Evolutionary conservation across 805 yeast genomes (phyloP).

Genomic region (Spencermartinsiella europaea): DNA sequence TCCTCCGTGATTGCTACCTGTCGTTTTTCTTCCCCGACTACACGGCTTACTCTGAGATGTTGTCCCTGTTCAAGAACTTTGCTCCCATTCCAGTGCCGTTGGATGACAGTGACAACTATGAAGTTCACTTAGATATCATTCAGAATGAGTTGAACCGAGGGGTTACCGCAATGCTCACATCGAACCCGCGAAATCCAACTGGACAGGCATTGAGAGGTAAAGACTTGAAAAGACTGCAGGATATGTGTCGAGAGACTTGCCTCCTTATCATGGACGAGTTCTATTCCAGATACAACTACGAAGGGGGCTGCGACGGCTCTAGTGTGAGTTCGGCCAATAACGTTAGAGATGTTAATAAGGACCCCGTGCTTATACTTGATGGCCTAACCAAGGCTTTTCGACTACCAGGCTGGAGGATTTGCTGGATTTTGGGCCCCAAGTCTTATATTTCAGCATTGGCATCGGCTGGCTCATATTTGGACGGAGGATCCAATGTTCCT

Average conservation of each 20-base stretch:
- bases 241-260: constrained; percentile 47
- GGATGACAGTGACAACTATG: constrained; percentile 52
- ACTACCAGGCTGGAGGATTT: constrained; percentile 60
- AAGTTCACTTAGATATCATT: constrained; percentile 48
- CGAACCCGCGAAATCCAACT: constrained; percentile 61
- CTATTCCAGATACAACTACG: constrained; percentile 53
- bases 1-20: constrained; percentile 52
- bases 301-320: constrained; percentile 48
- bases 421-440: constrained; percentile 61
- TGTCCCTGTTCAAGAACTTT: constrained; percentile 56
- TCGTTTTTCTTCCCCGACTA: constrained; percentile 59
- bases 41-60: constrained; percentile 63
- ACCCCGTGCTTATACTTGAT: constrained; percentile 55
- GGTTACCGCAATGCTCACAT: constrained; percentile 52
- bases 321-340: constrained; percentile 47
- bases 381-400: constrained; percentile 59
- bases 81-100: constrained; percentile 60
- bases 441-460: constrained; percentile 50
- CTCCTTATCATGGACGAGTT: constrained; percentile 61
- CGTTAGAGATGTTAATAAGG: constrained; percentile 50
- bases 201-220: constrained; percentile 47
- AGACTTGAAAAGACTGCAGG: constrained; percentile 46
- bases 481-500: constrained; percentile 58
- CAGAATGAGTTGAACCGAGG: constrained; percentile 51
- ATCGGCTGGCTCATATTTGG: constrained; percentile 55